Evolutionary conservation across 177 flowering plant species (phyloP).

Genomic region (Vitis hybrid): DNA sequence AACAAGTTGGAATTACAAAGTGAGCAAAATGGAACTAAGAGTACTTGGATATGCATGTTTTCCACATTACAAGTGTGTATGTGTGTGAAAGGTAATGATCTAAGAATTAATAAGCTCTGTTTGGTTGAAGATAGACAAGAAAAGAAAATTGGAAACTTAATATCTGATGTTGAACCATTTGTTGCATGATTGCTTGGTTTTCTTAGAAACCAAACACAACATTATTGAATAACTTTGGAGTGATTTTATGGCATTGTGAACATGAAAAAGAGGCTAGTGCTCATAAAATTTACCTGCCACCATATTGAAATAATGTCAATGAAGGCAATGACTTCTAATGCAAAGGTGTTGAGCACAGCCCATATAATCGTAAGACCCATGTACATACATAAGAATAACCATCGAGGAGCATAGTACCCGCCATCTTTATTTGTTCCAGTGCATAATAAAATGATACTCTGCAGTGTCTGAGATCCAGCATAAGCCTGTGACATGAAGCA

Average conservation of each 20-base stretch:
- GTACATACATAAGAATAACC: constrained; percentile 63
- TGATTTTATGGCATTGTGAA: too few species aligned
- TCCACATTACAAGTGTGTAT: not conserved
- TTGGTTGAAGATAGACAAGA: too few species aligned
- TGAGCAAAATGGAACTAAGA: not conserved
- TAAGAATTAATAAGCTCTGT: too few species aligned
- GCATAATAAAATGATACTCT: constrained; percentile 51
- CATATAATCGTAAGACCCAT: constrained; percentile 53
- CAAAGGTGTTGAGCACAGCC: constrained; percentile 69
- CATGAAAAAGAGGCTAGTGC: too few species aligned
- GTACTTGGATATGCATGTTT: not conserved
- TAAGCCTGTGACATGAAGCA: constrained; percentile 42
- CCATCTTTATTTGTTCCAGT: constrained; percentile 68
- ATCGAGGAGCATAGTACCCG: constrained; percentile 58
- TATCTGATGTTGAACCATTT: too few species aligned
- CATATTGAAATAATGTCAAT: constrained; percentile 58
- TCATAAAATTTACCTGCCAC: constrained; percentile 60
- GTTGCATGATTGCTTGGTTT: too few species aligned
- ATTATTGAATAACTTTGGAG: too few species aligned
- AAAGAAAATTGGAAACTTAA: too few species aligned
- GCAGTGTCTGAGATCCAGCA: constrained; percentile 54
- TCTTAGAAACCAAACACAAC: too few species aligned
- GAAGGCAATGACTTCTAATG: constrained; percentile 56
- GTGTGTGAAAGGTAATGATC: too few species aligned
- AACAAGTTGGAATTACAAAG: too few species aligned